Evolutionary conservation across 164 flowering plant species (phyloP).

Genomic region (Chloranthus sessilifolius): DNA sequence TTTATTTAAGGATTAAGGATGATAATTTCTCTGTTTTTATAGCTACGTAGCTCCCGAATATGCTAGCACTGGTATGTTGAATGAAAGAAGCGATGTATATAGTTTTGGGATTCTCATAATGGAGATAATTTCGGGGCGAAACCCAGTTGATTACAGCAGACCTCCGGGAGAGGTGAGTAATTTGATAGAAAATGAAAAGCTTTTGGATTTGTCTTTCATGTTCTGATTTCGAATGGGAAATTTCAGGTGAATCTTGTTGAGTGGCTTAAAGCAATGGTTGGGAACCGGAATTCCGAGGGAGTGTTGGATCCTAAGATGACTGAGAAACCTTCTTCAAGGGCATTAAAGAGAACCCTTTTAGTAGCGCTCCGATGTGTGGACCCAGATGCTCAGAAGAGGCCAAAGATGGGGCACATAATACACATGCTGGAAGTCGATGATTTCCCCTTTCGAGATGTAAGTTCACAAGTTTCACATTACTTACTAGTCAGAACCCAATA

Average conservation of each 20-base stretch:
- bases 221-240: conserved; percentile 2
- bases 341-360: conserved; percentile 54
- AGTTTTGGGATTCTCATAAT: background rate
- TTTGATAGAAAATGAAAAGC: background rate
- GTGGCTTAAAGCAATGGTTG: conserved; percentile 72
- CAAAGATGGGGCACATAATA: conserved; percentile 67
- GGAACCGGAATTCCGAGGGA: conserved; percentile 45
- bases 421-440: conserved; percentile 74
- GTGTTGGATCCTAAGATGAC: conserved; percentile 63
- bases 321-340: conserved; percentile 52
- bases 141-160: conserved; percentile 25
- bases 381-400: conserved; percentile 67
- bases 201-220: background rate
- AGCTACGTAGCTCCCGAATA: background rate
- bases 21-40: conserved; percentile 26
- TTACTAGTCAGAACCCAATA: no score
- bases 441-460: conserved; percentile 41
- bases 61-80: background rate
- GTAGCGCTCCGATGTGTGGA: conserved; percentile 78
- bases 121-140: background rate
- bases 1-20: conserved; percentile 61
- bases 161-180: conserved; percentile 57
- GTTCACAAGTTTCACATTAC: no score
- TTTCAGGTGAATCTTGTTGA: conserved; percentile 64
- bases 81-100: background rate